Evolutionary conservation across 345 rosid species (phyloP), one percentile per base, ranked within the genome.

Genomic region (Sonneratia caseolaris): DNA sequence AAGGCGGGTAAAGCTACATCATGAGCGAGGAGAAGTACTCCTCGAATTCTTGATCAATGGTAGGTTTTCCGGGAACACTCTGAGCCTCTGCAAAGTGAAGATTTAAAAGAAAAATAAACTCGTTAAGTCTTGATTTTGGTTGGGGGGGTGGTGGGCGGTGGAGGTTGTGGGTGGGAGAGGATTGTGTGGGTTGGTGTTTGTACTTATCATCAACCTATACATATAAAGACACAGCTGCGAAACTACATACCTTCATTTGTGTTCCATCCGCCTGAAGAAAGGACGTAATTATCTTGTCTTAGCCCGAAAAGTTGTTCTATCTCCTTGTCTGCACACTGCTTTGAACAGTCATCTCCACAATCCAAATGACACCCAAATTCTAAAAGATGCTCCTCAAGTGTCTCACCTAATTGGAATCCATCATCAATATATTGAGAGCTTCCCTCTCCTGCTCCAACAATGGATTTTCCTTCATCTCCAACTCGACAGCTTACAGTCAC

Each of bases 211-310:
- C 45, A n/a, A 32, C 35, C 53, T 12, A 14, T 11, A 14, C 4
- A 21, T 70, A 2, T 19, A n/a, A 66, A 71, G 36, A 18, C 49
- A 55, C 15, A 32, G 14, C 53, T 35, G 15, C 13, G 42, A 62
- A 37, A 55, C 55, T 37, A 27, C 32, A 27, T 79, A 93, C 97
- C 96, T 87, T 82, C 86, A 76, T 79, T 77, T 68, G 77, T 66
- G 35, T 71, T 70, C 87, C 87, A 19, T 9, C 68, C 38, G 48
- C 91, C 94, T 8, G 93, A 88, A 40, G 93, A 91, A 73, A 88
- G 86, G 72, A 84, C 78, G 74, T 68, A 81, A 3, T 47, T 67
- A 71, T 78, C 76, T 74, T 83, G 80, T 72, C 82, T 86, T 72
- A 55, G 68, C 16, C 67, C 86, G 18, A 66, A 70, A 5, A 81